Evolutionary conservation across 805 yeast genomes (phyloP).

Genomic region (Candida awuae): DNA sequence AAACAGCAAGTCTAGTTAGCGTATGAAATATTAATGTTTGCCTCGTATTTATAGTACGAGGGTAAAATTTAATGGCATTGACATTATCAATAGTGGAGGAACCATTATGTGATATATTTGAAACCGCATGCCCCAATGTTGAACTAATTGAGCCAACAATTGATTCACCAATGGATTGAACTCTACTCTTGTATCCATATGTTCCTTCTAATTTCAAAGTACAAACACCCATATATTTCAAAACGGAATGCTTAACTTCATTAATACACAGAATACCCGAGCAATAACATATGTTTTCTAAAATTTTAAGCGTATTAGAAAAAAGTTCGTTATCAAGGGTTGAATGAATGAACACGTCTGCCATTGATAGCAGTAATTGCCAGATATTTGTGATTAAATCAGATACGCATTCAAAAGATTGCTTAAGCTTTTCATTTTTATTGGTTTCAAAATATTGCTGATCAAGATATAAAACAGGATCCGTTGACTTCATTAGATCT

Average conservation of each 20-base stretch:
- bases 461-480: conserved; percentile 2
- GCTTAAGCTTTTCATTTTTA: conserved; percentile 8
- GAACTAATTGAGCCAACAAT: conserved; percentile 45
- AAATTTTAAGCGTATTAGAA: conserved; percentile 56
- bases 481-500: conserved; percentile 21
- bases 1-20: conserved; percentile 62
- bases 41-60: conserved; percentile 50
- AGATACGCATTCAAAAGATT: conserved; percentile 15
- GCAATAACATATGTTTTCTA: conserved; percentile 76
- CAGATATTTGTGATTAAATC: conserved; percentile 31
- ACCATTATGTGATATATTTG: conserved; percentile 18
- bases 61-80: conserved; percentile 20
- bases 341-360: conserved; percentile 50
- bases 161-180: conserved; percentile 41
- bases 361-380: conserved; percentile 35
- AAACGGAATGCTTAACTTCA: conserved; percentile 49
- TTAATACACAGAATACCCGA: conserved; percentile 63
- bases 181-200: conserved; percentile 27
- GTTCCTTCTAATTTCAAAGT: conserved; percentile 35
- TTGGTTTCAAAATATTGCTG: conserved; percentile 12
- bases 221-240: conserved; percentile 38
- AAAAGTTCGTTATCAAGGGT: conserved; percentile 65
- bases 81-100: conserved; percentile 1
- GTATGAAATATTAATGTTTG: conserved; percentile 76
- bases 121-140: conserved; percentile 32